Evolutionary conservation across 2,329 filamentous ascomycete genomes (phyloP).

Genomic region (Bretziella fagacearum): DNA sequence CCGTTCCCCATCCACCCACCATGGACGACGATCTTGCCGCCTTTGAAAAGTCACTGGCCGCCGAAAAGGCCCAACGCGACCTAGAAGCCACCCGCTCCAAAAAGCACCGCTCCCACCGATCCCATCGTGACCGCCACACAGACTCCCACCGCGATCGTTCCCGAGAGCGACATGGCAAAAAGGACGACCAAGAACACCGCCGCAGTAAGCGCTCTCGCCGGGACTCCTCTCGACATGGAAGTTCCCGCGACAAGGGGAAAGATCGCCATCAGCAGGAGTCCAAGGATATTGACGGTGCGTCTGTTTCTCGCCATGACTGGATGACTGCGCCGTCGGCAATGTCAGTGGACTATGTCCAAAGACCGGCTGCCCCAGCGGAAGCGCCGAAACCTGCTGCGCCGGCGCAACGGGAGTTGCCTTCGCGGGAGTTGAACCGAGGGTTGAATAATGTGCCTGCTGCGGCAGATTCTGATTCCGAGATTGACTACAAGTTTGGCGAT

Average conservation of each 20-base stretch:
- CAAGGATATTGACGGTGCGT: constrained; percentile 22
- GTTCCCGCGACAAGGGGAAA: background rate
- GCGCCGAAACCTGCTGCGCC: constrained; percentile 38
- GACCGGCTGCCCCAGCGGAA: constrained; percentile 36
- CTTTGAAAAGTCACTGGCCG: constrained; percentile 61
- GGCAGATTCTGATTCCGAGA: constrained; percentile 33
- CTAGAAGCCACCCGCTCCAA: constrained; percentile 21
- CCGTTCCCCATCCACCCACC: no score
- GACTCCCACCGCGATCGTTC: constrained; percentile 25
- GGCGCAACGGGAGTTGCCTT: constrained; percentile 50
- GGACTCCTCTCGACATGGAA: background rate
- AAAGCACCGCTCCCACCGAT: constrained; percentile 17
- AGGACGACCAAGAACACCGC: constrained; percentile 22
- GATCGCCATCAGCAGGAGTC: background rate
- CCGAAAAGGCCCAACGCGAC: constrained; percentile 37
- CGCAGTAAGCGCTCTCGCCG: constrained; percentile 16
- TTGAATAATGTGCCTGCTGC: constrained; percentile 31
- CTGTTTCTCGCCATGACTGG: constrained; percentile 61
- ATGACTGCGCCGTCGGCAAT: constrained; percentile 78
- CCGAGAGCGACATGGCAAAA: background rate
- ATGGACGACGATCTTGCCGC: constrained; percentile 46
- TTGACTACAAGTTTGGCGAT: constrained; percentile 79
- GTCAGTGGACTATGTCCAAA: constrained; percentile 67
- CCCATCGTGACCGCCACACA: constrained; percentile 6
- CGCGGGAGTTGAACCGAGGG: constrained; percentile 59